A percentile compares a stretch with the other conserved stretches of the same genome.
Conservation (phyloP, 176 grass and related monocot genomes). For the Oryza officinalis region DNA sequence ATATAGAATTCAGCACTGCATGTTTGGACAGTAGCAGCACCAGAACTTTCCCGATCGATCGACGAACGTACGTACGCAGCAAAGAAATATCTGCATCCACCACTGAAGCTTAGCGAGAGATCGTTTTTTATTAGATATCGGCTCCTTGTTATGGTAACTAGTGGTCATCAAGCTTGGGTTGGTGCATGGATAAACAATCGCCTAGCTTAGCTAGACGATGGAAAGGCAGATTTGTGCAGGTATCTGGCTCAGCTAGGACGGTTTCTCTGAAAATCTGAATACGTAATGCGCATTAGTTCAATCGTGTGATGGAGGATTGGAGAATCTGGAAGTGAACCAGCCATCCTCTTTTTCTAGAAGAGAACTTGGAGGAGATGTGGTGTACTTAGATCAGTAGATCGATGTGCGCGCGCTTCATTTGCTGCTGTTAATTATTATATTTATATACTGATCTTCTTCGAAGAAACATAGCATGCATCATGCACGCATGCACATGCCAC, state of each 20-base stretch:
- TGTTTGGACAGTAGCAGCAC: slow-evolving; percentile 25
- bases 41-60: slow-evolving; percentile 52
- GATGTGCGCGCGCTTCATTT: not conserved
- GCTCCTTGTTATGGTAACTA: slow-evolving; percentile 16
- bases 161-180: slow-evolving; percentile 14
- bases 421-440: not conserved
- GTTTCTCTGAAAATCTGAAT: slow-evolving; percentile 21
- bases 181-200: slow-evolving; percentile 35
- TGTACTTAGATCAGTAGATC: no score
- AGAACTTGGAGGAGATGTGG: not conserved
- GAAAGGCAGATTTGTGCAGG: slow-evolving; percentile 4
- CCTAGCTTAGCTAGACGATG: not conserved
- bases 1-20: slow-evolving; percentile 36
- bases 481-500: no score
- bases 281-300: slow-evolving; percentile 18
- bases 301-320: slow-evolving; percentile 3
- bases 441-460: not conserved
- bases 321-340: not conserved
- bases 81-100: slow-evolving; percentile 39
- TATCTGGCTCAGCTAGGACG: slow-evolving; percentile 34
- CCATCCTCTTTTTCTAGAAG: slow-evolving; percentile 26
- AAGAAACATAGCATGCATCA: not conserved
- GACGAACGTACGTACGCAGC: not conserved
- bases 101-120: slow-evolving; percentile 2
- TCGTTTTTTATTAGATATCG: not conserved